These are phyloP conservation scores for Castanea mollissima DNA, from an alignment of 306 rosid species.

Conservation along the genomic window DNA sequence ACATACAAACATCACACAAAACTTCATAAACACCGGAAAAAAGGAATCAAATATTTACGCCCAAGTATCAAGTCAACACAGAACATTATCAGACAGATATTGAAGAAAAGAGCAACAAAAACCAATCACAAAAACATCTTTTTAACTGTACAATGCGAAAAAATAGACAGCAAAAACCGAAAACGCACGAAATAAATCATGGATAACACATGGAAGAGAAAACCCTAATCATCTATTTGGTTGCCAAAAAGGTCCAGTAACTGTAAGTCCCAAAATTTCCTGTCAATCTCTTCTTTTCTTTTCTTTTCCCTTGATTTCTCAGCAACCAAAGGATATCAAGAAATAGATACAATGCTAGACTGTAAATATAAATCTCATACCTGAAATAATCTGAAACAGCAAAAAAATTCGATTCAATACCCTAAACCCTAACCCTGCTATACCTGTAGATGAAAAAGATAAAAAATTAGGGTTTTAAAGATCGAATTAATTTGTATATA, in stretches of 20 bases:
- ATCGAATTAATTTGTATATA: neutral
- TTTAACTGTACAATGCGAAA: neutral
- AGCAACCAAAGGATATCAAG: constrained; percentile 5
- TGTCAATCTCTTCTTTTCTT: too few species aligned
- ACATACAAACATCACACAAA: too few species aligned
- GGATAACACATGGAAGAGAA: too few species aligned
- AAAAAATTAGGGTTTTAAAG: constrained; percentile 4
- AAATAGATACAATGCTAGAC: neutral
- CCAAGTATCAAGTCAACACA: too few species aligned
- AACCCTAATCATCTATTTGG: too few species aligned
- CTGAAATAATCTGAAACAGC: neutral
- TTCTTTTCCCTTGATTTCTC: neutral
- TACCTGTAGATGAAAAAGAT: constrained; percentile 6
- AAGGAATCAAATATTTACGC: too few species aligned
- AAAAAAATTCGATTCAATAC: constrained; percentile 1
- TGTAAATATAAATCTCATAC: neutral
- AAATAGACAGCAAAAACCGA: neutral
- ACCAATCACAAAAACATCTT: neutral
- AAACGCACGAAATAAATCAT: neutral
- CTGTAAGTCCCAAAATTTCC: too few species aligned
- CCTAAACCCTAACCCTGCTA: constrained; percentile 23
- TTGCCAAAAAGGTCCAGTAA: too few species aligned
- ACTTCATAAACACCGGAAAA: neutral
- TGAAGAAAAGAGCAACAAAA: neutral
- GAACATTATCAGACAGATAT: neutral